Evolutionary conservation across 106 monocot genomes (phyloP), one percentile per base, ranked within the genome.

Genomic region (Chionographis japonica): DNA sequence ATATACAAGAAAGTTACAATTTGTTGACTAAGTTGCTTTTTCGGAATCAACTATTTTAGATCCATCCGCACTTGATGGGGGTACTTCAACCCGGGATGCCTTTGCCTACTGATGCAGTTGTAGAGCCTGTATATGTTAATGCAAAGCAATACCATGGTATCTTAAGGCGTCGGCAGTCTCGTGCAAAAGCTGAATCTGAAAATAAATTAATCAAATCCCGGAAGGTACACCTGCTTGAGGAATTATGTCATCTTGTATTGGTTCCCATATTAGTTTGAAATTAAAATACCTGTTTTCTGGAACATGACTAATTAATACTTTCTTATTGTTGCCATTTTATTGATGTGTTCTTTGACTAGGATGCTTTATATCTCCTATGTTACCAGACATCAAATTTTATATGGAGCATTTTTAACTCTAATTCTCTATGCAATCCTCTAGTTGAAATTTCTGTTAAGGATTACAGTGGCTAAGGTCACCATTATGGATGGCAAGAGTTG

Each of bases 121-220:
- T 60, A 50, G 70, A 70, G 70, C 70, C 70, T 60, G 60, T 70
- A 6, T 70, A 70, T 60, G 70, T 70, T 15, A 70, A 70, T 60
- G 70, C 70, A 70, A 70, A 70, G n/a, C 70, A 70, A 50, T 70
- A 70, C 20, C 70, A 70, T 60, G 70, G 70, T 56, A 70, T 70
- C 51, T 41, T 70, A 35, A 46, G 70, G 20, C 42, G 70, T 4
- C 41, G 70, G 12, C 70, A 70, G 35, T 70, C 70, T 60, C 70
- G 70, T 60, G 70, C 70, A 49, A 70, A 60, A 57, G 70, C 70
- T 60, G 70, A 70, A 60, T 70, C 70, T 20, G 70, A 70, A n/a
- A 70, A 70, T 60, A 70, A 60, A 36, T 60, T 70, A 40, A 70
- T 70, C 18, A 70, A 70, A 70, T 16, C 46, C 27, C 70, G 70